Conservation (phyloP, 306 rosid species). For the Canavalia gladiata region DNA sequence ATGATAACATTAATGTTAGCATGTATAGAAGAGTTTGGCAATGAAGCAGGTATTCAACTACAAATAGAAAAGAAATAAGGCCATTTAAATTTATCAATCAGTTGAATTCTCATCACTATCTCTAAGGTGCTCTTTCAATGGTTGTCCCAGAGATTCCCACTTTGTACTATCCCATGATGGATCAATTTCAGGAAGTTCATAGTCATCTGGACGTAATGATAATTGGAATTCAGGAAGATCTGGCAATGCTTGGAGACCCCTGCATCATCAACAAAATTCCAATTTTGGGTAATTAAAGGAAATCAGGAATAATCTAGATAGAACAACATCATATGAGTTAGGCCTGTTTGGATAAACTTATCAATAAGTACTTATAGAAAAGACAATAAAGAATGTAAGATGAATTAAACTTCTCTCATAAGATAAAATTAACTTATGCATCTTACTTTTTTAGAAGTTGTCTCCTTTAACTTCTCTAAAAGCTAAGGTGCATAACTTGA, state of each 20-base stretch:
- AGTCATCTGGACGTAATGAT: slow-evolving; percentile 87
- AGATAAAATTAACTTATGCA: no score
- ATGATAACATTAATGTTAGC: slow-evolving; percentile 5
- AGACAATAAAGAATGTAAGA: no score
- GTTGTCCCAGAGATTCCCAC: slow-evolving; percentile 69
- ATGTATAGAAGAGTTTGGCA: slow-evolving; percentile 24
- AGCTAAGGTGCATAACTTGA: no score
- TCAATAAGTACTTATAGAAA: no score
- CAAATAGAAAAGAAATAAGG: slow-evolving; percentile 35
- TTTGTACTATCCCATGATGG: slow-evolving; percentile 73
- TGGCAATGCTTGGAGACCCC: slow-evolving; percentile 82
- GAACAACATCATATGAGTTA: no score
- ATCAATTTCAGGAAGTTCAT: slow-evolving; percentile 74
- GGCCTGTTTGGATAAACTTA: no score
- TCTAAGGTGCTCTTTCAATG: slow-evolving; percentile 78
- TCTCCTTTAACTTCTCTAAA: no score
- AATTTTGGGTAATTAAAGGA: neutral
- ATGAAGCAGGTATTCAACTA: slow-evolving; percentile 34
- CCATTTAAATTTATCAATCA: slow-evolving; percentile 45
- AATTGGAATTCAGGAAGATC: slow-evolving; percentile 91
- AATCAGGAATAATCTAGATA: neutral
- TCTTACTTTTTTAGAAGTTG: no score
- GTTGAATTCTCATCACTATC: slow-evolving; percentile 69
- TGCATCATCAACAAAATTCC: slow-evolving; percentile 50
- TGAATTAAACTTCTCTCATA: no score